Evolutionary conservation across 805 yeast species (phyloP).

Genomic region (Zygosaccharomyces rouxii): DNA sequence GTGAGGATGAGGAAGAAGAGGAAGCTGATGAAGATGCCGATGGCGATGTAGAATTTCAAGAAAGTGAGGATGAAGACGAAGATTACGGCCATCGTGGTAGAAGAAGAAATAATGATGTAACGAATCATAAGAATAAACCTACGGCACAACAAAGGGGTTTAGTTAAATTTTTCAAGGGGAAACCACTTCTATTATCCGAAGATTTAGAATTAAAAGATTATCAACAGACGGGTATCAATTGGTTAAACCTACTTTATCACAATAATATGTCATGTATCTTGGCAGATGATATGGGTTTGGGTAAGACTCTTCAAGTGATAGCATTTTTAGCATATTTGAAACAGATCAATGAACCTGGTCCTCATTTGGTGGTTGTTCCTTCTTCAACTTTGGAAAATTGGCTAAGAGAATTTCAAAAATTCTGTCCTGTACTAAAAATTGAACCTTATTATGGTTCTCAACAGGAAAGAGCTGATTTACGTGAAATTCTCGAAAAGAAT

Average conservation of each 20-base stretch:
- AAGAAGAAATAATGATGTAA: constrained; percentile 27
- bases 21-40: constrained; percentile 29
- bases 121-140: constrained; percentile 10
- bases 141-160: constrained; percentile 13
- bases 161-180: constrained; percentile 52
- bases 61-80: constrained; percentile 27
- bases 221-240: constrained; percentile 95
- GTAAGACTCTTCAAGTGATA: constrained; percentile 95
- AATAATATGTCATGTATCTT: constrained; percentile 82
- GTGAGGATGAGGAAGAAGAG: constrained; percentile 33
- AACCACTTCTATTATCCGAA: constrained; percentile 63
- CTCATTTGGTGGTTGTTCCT: constrained; percentile 93
- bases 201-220: constrained; percentile 74
- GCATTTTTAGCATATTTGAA: constrained; percentile 84
- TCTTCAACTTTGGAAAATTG: constrained; percentile 95
- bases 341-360: constrained; percentile 56
- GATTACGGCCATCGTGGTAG: constrained; percentile 12
- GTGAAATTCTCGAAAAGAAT: constrained; percentile 57
- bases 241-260: constrained; percentile 79
- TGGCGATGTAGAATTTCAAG: constrained; percentile 24
- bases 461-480: constrained; percentile 75
- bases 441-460: constrained; percentile 94
- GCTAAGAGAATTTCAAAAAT: constrained; percentile 89
- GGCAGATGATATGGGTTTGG: constrained; percentile 99
- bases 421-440: constrained; percentile 75